A percentile compares a stretch with the other conserved stretches of the same genome.
Conservation (phyloP, 208 protist genomes). For the Leishmania lainsoni region DNA sequence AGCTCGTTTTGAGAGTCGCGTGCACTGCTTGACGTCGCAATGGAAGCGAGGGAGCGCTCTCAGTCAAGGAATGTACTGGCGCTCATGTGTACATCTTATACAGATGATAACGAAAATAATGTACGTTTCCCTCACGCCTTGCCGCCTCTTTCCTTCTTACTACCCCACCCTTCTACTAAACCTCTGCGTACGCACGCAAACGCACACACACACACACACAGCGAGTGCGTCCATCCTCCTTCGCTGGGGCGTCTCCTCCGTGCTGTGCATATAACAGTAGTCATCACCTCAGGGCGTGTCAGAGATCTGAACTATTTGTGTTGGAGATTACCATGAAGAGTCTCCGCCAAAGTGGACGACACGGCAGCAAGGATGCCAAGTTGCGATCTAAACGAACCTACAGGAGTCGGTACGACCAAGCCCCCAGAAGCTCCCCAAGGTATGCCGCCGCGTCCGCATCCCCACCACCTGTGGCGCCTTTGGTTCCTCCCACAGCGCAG, state of each 20-base stretch:
- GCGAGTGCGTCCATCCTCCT: neutral
- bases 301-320: no score
- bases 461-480: neutral
- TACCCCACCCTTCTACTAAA: neutral
- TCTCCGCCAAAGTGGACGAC: neutral
- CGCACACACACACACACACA: neutral
- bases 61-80: neutral
- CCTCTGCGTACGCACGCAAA: neutral
- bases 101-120: neutral
- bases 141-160: neutral
- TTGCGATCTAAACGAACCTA: neutral
- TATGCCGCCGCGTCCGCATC: neutral
- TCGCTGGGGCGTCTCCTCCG: neutral
- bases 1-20: neutral
- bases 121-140: neutral
- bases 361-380: neutral
- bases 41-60: neutral
- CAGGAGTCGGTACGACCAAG: neutral
- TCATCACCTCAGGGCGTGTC: neutral
- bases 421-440: neutral
- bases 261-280: neutral
- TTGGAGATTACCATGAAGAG: neutral
- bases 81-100: neutral
- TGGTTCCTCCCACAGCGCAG: conserved; percentile 5
- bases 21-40: neutral